phyloP scores from a whole-genome alignment of 139 green algal species.

The Yamagishiella unicocca region DNA sequence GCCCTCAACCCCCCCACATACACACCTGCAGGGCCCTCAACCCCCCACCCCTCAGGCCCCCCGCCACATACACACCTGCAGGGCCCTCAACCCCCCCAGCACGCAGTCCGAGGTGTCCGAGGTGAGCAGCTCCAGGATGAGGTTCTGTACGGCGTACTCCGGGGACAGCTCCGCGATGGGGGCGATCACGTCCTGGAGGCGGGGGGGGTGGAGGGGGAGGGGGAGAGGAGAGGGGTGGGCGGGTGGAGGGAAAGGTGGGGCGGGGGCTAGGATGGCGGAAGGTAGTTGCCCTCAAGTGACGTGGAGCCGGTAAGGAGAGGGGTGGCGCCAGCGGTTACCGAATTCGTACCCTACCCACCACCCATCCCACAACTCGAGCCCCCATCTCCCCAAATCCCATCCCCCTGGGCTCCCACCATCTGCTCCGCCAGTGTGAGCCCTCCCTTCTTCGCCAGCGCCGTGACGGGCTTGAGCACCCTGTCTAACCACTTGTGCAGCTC shows the following conservation, averaged over 20 bases:
- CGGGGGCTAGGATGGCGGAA: not conserved
- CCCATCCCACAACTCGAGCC: too few species aligned
- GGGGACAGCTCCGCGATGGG: constrained; percentile 68
- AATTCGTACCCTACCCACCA: too few species aligned
- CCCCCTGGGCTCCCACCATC: constrained; percentile 47
- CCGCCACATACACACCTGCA: constrained; percentile 68
- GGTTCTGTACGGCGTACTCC: constrained; percentile 73
- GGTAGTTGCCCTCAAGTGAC: too few species aligned
- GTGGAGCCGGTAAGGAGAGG: too few species aligned
- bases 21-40: too few species aligned
- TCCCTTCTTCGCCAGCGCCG: constrained; percentile 69
- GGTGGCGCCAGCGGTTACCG: too few species aligned
- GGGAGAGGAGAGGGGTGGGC: not conserved
- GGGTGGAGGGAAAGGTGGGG: too few species aligned
- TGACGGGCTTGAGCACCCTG: constrained; percentile 62
- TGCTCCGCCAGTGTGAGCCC: constrained; percentile 64
- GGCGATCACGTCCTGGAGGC: constrained; percentile 67
- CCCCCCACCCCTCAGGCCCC: too few species aligned
- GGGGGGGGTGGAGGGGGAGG: not conserved
- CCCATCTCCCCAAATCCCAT: too few species aligned
- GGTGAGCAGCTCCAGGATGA: constrained; percentile 83
- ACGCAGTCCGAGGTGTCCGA: constrained; percentile 65
- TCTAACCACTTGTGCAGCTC: constrained; percentile 70
- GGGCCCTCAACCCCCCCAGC: constrained; percentile 69
- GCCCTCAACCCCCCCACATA: too few species aligned